Base-by-base conservation (phyloP, 1,139 yeast species). In the Dujonia santamariae region DNA sequence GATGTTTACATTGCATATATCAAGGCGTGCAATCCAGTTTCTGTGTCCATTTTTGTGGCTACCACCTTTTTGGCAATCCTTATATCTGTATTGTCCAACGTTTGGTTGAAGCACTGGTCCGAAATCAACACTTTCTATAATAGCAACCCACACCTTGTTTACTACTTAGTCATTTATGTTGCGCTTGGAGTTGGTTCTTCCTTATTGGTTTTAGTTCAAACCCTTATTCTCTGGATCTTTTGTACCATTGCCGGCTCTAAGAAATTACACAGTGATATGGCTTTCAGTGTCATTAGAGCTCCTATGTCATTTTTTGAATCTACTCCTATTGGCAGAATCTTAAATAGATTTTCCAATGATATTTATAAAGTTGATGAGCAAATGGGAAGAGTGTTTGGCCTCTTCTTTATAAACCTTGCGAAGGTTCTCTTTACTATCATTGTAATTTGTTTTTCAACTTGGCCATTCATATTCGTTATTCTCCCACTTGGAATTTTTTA, bases 41-140 rank as follows among this genome's bases (percentile, higher is more conserved):
- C 57, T 6, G 47, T 46, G 15, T 12, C 39, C 2, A 11, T 32
- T 11, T 35, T 35, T 20, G 15, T 35, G 22, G 40, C 60, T 28
- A 12, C 32, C 7, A 13, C 31, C 4, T 6, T 35, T 7, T 12
- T 24, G 45, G 44, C 23, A 32, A 37, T 19, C 19, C 17, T 22
- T n/a, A n/a, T 31, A 13, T 27, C 38, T 8, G 53, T 50, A 14
- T 24, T 32, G 8, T 28, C 38, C 14, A 35, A 35, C 13, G 38
- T 35, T 75, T 77, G 82, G 81, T 59, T 78, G 42, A 78, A 78
- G 47, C 60, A 65, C 36, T 78, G 84, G 84, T 71, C 84, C 2
- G 83, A 78, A 44, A 42, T 48, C 21, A 67, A 66, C 41, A 62
- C 65, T 19, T 33, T 40, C 12, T 31, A 37, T 14, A 54, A 54